These are phyloP conservation scores for Yamadazyma olivae DNA, from an alignment of 805 yeast species.

Conservation along the genomic window DNA sequence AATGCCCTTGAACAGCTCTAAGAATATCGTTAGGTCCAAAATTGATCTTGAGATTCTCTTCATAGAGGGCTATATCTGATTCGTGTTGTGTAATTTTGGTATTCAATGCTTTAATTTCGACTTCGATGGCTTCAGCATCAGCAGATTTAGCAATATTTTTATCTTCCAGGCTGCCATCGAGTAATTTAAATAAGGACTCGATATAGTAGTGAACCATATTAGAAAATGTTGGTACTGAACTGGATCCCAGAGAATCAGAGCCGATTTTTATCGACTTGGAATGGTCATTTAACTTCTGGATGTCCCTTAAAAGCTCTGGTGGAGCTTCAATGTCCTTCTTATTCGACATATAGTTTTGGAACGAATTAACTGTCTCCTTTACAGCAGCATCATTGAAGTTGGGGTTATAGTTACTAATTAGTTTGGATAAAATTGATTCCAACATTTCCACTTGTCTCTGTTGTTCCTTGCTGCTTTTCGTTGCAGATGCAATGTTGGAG, in stretches of 20 bases:
- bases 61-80: conserved; percentile 11
- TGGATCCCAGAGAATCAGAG: not conserved
- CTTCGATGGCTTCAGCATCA: not conserved
- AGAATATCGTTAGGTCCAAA: conserved; percentile 67
- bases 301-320: not conserved
- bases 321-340: conserved; percentile 14
- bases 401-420: conserved; percentile 66
- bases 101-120: not conserved
- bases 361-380: conserved; percentile 61
- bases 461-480: not conserved
- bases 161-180: conserved; percentile 5
- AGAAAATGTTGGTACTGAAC: conserved; percentile 16
- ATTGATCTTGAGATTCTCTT: conserved; percentile 22
- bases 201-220: conserved; percentile 25
- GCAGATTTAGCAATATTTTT: not conserved
- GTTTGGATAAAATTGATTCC: conserved; percentile 45
- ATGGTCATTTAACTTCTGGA: conserved; percentile 7
- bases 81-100: conserved; percentile 1
- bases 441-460: conserved; percentile 23
- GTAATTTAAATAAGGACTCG: conserved; percentile 6
- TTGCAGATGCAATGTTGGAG: not conserved
- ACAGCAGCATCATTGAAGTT: conserved; percentile 88
- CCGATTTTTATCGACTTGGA: conserved; percentile 7
- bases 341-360: conserved; percentile 46
- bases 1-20: conserved; percentile 50